Evolutionary conservation across 2,329 filamentous ascomycete species (phyloP), one percentile per base, ranked within the genome.

Genomic region (Trichoderma pleuroti): DNA sequence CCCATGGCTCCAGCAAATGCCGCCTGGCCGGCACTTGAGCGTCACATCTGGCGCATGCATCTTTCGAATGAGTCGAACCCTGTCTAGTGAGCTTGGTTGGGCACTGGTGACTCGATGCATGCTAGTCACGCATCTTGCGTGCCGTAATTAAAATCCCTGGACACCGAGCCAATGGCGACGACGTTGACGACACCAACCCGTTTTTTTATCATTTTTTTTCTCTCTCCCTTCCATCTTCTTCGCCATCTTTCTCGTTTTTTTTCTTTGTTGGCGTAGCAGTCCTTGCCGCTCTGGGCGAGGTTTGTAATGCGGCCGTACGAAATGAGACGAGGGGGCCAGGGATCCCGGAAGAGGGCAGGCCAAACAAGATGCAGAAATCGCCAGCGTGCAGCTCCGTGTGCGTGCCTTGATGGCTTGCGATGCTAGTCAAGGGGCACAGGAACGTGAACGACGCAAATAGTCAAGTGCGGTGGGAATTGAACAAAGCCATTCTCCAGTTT

Each of bases 391-490:
- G 42, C n/a, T 46, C 14, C 14, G 34, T 59, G 65, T 30, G 34
- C 46, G 65, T 68, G 56, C 65, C 65, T 68, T 68, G 65, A 68
- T 67, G 64, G 65, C 65, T 68, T 68, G 65, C n/a, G 65, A 68
- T 68, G 65, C 65, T 68, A 68, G 65, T 59, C 65, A 68, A 68
- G 65, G 65, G 65, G 65, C 65, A 68, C 56, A 68, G 65, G 65
- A 68, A 68, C 65, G 65, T 68, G 54, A 68, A 68, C 28, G 65
- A 68, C 65, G 65, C 65, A 68, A 68, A 30, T 49, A 67, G 64
- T 59, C 64, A 67, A 67, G 64, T 67, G 64, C 28, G 54, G 54
- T 67, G 65, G 65, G 65, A 61, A 68, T 60, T 49, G 39, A 52
- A 30, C 39, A 30, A 49, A 60, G 65, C 65, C 52, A 59, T 59